Conservation (phyloP, 73 alveolate genomes). For the Stentor roeselii region DNA sequence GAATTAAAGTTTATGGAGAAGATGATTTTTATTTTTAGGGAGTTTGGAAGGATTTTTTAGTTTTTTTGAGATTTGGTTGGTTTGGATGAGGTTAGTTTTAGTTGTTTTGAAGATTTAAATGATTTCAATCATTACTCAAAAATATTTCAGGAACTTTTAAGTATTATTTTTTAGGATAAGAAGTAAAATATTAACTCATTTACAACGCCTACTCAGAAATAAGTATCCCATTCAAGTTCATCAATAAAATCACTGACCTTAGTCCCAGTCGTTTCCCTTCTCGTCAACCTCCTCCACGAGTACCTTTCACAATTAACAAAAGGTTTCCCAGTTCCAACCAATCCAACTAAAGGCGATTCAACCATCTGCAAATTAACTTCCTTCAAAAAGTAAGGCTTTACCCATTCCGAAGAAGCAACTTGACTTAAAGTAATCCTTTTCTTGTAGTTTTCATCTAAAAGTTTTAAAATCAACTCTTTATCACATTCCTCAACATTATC, state of each 20-base stretch:
- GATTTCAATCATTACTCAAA: neutral
- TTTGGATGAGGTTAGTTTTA: neutral
- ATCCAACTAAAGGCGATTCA: neutral
- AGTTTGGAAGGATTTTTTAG: neutral
- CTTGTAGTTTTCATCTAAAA: neutral
- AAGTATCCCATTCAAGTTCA: neutral
- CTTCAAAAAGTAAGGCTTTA: neutral
- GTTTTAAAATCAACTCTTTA: neutral
- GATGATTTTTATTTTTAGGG: too few species aligned
- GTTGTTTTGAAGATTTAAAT: too few species aligned
- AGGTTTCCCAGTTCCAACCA: neutral
- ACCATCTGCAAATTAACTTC: neutral
- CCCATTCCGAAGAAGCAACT: neutral
- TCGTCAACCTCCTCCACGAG: neutral
- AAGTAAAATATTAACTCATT: too few species aligned
- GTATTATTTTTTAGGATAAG: neutral
- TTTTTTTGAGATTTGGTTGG: neutral
- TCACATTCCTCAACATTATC: neutral
- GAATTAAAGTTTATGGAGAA: neutral
- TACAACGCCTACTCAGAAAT: neutral
- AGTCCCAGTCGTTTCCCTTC: neutral
- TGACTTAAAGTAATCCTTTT: neutral
- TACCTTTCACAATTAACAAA: neutral
- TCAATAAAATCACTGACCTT: neutral
- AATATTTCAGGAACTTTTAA: neutral